These are phyloP conservation scores for Penicillium psychrosexuale DNA, from an alignment of 2,329 filamentous ascomycete species.

Conservation along the genomic window DNA sequence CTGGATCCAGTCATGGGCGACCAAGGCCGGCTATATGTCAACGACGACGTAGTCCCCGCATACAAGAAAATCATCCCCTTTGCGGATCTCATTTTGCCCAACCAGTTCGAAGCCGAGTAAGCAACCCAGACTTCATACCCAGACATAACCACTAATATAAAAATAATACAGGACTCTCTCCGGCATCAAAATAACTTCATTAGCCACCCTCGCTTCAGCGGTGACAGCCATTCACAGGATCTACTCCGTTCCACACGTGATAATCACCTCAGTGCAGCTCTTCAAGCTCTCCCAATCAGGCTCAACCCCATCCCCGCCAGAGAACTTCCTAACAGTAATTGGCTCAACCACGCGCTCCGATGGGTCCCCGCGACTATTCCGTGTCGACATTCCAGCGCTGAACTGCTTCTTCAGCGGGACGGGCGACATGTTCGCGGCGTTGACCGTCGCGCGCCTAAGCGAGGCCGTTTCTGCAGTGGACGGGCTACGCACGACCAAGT, in stretches of 20 bases:
- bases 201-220: slow-evolving; percentile 68
- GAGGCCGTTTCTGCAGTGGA: slow-evolving; percentile 64
- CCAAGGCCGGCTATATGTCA: slow-evolving; percentile 86
- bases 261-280: slow-evolving; percentile 86
- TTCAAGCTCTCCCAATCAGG: slow-evolving; percentile 49
- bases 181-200: slow-evolving; percentile 75
- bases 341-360: slow-evolving; percentile 67
- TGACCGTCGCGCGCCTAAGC: slow-evolving; percentile 81
- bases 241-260: slow-evolving; percentile 78
- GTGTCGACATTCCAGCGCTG: slow-evolving; percentile 78
- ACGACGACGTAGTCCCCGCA: slow-evolving; percentile 83
- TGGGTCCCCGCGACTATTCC: slow-evolving; percentile 75
- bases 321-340: slow-evolving; percentile 63
- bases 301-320: slow-evolving; percentile 29
- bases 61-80: slow-evolving; percentile 77
- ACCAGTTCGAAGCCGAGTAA: slow-evolving; percentile 96
- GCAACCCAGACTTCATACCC: slow-evolving; percentile 28
- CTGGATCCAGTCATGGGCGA: slow-evolving; percentile 98
- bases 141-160: background rate
- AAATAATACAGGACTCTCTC: slow-evolving; percentile 66
- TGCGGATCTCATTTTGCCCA: slow-evolving; percentile 89
- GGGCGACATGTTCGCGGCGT: slow-evolving; percentile 95
- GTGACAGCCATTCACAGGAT: slow-evolving; percentile 72
- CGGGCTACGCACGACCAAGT: slow-evolving; percentile 52
- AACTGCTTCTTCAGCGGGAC: slow-evolving; percentile 96